Conservation (phyloP, 2,329 filamentous ascomycete species). For the Monosporascus sp. region DNA sequence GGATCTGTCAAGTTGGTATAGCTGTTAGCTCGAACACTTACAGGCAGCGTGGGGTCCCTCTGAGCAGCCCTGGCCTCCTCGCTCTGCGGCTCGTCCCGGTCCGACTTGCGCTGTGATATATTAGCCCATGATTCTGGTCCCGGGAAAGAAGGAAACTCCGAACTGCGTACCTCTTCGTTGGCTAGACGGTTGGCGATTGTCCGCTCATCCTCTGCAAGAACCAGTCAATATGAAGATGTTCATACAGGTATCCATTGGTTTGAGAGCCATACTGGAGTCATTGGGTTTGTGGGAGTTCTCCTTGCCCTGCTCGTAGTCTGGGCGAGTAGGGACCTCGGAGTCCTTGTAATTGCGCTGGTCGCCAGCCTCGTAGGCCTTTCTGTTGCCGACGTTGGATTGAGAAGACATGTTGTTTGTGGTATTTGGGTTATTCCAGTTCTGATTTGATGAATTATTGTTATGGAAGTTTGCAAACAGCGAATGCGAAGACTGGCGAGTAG, state of each 20-base stretch:
- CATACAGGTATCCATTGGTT: not conserved
- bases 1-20: conserved; percentile 2
- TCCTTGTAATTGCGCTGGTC: conserved; percentile 65
- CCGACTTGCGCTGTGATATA: conserved; percentile 14
- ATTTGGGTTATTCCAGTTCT: not conserved
- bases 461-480: too few species aligned
- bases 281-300: conserved; percentile 60
- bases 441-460: too few species aligned
- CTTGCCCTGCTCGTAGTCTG: conserved; percentile 68
- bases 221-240: conserved; percentile 10
- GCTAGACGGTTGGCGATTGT: conserved; percentile 67
- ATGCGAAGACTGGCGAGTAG: too few species aligned
- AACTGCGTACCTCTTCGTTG: conserved; percentile 47
- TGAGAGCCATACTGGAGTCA: conserved; percentile 60
- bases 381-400: conserved; percentile 61
- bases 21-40: conserved; percentile 27
- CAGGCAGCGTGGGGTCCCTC: conserved; percentile 56
- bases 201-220: conserved; percentile 57
- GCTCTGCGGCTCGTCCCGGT: conserved; percentile 39
- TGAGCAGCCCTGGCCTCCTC: conserved; percentile 38
- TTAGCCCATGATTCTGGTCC: conserved; percentile 1
- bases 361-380: conserved; percentile 64
- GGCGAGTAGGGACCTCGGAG: conserved; percentile 42
- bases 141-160: conserved; percentile 7
- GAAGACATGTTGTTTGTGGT: conserved; percentile 24